Conservation (phyloP, 1,284 basidiomycete species). For the Apiotrichum akiyoshidainum region DNA sequence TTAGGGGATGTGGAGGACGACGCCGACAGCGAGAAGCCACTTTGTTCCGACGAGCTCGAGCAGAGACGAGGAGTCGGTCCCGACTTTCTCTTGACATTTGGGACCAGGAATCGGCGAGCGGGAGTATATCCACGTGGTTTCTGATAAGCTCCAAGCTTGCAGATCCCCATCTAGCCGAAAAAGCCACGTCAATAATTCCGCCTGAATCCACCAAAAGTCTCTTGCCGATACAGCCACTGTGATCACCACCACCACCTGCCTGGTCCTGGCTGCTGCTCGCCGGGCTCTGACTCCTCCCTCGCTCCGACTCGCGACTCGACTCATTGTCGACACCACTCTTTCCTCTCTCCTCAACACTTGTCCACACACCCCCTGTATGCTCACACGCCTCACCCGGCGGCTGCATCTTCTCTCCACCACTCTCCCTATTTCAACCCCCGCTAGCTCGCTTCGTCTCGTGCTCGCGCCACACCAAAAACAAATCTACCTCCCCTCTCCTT, state of each 20-base stretch:
- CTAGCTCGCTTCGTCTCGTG: background rate
- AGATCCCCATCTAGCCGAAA: background rate
- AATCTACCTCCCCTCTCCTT: background rate
- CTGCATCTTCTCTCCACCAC: constrained; percentile 1
- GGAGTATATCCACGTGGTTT: too few relatives aligned
- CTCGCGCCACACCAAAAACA: background rate
- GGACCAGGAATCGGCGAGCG: too few relatives aligned
- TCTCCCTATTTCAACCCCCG: background rate
- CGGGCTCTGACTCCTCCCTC: background rate
- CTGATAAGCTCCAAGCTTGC: too few relatives aligned
- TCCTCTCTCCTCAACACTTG: background rate
- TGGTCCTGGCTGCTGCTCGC: too few relatives aligned
- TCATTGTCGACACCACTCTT: background rate
- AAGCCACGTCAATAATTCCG: background rate
- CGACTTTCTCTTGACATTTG: background rate
- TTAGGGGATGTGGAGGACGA: background rate
- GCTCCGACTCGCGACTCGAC: background rate
- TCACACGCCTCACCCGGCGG: constrained; percentile 13
- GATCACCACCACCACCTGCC: too few relatives aligned
- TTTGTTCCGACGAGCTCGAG: background rate
- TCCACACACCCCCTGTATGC: constrained; percentile 14
- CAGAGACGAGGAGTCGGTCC: background rate
- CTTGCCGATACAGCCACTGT: background rate
- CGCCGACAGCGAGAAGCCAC: background rate
- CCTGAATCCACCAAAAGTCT: background rate